These are phyloP conservation scores for Takakia lepidozioides DNA, from an alignment of 225 moss, liverwort and hornwort species.

Conservation along the genomic window DNA sequence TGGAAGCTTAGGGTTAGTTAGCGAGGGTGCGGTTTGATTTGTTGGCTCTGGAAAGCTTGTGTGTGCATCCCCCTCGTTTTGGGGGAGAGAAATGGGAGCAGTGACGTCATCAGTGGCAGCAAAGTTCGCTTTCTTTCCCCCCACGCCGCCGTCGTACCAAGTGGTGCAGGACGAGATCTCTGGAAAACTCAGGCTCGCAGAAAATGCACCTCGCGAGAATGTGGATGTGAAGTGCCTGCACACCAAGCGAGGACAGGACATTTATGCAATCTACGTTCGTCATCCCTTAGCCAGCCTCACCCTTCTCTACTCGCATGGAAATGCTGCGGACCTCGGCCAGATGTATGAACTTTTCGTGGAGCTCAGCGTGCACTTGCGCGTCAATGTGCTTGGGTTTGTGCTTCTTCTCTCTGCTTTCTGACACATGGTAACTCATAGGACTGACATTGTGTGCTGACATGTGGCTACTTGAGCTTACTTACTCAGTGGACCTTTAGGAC, in stretches of 20 bases:
- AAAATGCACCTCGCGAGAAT: slow-evolving; percentile 60
- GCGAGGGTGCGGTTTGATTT: too few relatives aligned
- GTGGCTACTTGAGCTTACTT: too few relatives aligned
- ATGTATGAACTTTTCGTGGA: slow-evolving; percentile 99
- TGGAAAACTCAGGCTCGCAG: slow-evolving; percentile 66
- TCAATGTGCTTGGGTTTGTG: slow-evolving; percentile 93
- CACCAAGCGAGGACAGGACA: slow-evolving; percentile 58
- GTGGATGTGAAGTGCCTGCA: slow-evolving; percentile 77
- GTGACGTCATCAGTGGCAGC: slow-evolving; percentile 99
- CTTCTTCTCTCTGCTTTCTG: not conserved
- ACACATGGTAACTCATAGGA: too few relatives aligned
- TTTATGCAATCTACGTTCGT: slow-evolving; percentile 81
- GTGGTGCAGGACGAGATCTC: slow-evolving; percentile 58
- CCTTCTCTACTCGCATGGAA: slow-evolving; percentile 90
- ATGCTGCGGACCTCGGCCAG: slow-evolving; percentile 98
- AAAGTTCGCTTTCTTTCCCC: slow-evolving; percentile 99
- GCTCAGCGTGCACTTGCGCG: slow-evolving; percentile 80
- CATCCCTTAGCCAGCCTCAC: slow-evolving; percentile 64
- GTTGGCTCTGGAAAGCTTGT: too few relatives aligned
- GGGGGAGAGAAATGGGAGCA: slow-evolving; percentile 91
- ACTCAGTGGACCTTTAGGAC: too few relatives aligned
- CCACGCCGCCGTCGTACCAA: slow-evolving; percentile 82
- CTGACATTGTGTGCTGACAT: too few relatives aligned
- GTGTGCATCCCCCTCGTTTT: too few relatives aligned
- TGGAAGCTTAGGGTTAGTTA: too few relatives aligned